A percentile compares a stretch with the other conserved stretches of the same genome.
These are phyloP conservation scores for Parmales sp. DNA, from an alignment of 108 stramenopile species.

Conservation along the genomic window DNA sequence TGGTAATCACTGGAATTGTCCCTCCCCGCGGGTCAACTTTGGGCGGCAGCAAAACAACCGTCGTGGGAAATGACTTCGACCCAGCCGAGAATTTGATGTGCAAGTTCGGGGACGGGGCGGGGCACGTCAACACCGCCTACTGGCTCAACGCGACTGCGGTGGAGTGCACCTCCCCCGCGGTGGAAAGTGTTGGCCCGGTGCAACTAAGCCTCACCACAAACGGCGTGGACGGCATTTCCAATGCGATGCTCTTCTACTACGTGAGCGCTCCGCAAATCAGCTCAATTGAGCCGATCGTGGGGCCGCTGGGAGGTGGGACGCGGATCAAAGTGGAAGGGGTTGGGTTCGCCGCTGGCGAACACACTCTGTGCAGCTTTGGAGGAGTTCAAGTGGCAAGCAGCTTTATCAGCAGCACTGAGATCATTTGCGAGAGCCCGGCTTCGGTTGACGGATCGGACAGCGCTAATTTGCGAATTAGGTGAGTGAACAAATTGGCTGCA, in stretches of 20 bases:
- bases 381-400: not conserved
- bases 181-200: not conserved
- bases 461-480: too few species aligned
- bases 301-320: not conserved
- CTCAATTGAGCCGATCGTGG: not conserved
- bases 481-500: too few species aligned
- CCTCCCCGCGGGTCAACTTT: not conserved
- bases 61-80: not conserved
- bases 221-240: not conserved
- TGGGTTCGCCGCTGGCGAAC: too few species aligned
- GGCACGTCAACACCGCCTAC: too few species aligned
- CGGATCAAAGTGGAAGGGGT: not conserved
- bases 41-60: not conserved
- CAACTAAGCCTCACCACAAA: not conserved
- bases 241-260: not conserved
- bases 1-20: not conserved
- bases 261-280: not conserved
- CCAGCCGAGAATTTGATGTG: not conserved
- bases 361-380: slow-evolving; percentile 4
- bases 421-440: not conserved
- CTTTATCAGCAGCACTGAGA: not conserved
- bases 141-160: not conserved
- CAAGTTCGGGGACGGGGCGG: too few species aligned
- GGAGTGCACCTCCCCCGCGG: not conserved
- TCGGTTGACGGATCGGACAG: too few species aligned